phyloP scores from a whole-genome alignment of 2,329 filamentous ascomycete species.

The Phoma sp. region DNA sequence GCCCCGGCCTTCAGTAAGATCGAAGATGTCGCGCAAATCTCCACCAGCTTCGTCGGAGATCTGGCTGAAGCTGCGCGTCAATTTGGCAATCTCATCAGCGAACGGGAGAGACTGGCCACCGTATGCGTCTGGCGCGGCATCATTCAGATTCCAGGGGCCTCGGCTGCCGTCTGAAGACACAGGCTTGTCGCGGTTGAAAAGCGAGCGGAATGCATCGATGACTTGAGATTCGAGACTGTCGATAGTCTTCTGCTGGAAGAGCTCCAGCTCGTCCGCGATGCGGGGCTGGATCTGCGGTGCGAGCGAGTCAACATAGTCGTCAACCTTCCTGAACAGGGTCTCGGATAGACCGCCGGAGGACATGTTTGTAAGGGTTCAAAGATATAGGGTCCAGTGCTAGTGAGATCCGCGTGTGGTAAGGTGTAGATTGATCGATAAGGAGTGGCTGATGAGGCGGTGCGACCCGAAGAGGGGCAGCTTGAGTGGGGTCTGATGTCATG shows the following conservation, averaged over 20 bases:
- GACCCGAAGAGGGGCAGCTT: background rate
- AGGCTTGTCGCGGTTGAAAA: slow-evolving; percentile 31
- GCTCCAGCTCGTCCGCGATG: slow-evolving; percentile 37
- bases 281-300: slow-evolving; percentile 41
- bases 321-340: slow-evolving; percentile 35
- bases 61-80: slow-evolving; percentile 37
- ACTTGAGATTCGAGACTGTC: slow-evolving; percentile 40
- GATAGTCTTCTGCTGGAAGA: slow-evolving; percentile 41
- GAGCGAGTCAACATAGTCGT: slow-evolving; percentile 39
- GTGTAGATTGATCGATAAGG: slow-evolving; percentile 5
- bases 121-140: slow-evolving; percentile 37
- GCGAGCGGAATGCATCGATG: slow-evolving; percentile 36
- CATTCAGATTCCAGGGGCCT: slow-evolving; percentile 31
- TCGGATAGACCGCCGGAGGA: slow-evolving; percentile 31
- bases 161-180: slow-evolving; percentile 23
- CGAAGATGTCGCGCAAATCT: slow-evolving; percentile 38
- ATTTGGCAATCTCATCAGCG: slow-evolving; percentile 37
- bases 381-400: slow-evolving; percentile 2
- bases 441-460: slow-evolving; percentile 13
- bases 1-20: slow-evolving; percentile 29
- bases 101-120: slow-evolving; percentile 38
- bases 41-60: slow-evolving; percentile 36
- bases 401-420: slow-evolving; percentile 8
- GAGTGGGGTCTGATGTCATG: background rate
- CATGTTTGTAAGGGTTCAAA: slow-evolving; percentile 13